Evolutionary conservation across 2,329 filamentous ascomycete species (phyloP).

Genomic region (Helicocarpus griseus): DNA sequence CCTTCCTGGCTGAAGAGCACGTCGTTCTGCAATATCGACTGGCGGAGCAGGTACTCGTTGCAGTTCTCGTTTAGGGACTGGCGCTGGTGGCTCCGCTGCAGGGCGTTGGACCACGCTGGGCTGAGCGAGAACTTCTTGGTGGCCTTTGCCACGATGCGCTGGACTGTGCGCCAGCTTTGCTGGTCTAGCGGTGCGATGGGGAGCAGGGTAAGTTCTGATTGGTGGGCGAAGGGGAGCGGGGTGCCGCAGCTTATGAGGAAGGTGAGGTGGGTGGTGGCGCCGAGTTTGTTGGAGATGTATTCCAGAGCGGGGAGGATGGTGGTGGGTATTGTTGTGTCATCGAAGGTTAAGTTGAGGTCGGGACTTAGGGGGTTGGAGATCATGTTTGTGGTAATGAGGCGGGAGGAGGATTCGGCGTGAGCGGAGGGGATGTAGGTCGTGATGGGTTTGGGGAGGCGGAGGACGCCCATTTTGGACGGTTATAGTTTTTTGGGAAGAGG

Average conservation of each 20-base stretch:
- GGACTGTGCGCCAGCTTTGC: conserved; percentile 22
- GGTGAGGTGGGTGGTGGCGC: conserved; percentile 30
- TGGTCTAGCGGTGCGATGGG: conserved; percentile 26
- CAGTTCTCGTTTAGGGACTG: conserved; percentile 20
- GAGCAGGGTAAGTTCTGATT: conserved; percentile 30
- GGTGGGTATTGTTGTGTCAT: conserved; percentile 20
- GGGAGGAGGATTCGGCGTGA: not conserved
- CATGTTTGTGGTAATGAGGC: conserved; percentile 28
- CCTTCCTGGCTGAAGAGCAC: conserved; percentile 36
- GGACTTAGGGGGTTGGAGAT: conserved; percentile 33
- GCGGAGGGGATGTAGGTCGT: conserved; percentile 26
- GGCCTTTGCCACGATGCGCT: conserved; percentile 27
- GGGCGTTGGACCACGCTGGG: conserved; percentile 29
- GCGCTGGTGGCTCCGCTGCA: conserved; percentile 26
- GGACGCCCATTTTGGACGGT: conserved; percentile 23
- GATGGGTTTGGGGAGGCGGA: conserved; percentile 26
- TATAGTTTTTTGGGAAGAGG: not conserved
- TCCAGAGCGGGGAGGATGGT: conserved; percentile 30
- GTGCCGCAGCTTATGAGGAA: conserved; percentile 32
- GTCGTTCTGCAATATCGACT: conserved; percentile 36
- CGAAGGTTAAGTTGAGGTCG: conserved; percentile 28
- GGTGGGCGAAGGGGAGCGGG: conserved; percentile 29
- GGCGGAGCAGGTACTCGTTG: conserved; percentile 29
- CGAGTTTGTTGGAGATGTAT: conserved; percentile 32
- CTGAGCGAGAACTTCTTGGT: conserved; percentile 29